Base-by-base conservation (phyloP, 129 eudicot species). In the Flaveria linearis region DNA sequence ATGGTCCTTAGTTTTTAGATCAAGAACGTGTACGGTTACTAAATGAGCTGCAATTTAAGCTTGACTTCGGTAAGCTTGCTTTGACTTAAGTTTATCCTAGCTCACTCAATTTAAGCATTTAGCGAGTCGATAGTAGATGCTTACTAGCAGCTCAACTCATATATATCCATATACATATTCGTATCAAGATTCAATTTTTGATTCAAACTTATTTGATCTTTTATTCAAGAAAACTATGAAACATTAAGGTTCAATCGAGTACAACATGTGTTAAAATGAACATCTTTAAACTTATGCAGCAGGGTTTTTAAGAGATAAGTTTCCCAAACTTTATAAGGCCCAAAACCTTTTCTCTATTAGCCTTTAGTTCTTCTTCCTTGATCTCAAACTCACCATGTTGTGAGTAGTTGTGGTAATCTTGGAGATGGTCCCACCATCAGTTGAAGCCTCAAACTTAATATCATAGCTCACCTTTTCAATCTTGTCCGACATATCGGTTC, bases 281-380 rank as follows among this genome's bases (percentile, higher is more conserved):
- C 13, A 65, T 33, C 26, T 33, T 47, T 25, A 82, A 68, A 41
- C 80, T 49, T 77, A 78, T 72, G 86, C 86, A 73, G 73, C 76
- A 3, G 83, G 86, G 73, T 78, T 82, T 39, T 72, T 76, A 62
- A 72, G 36, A 82, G 79, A 65, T 82, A 82, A 36, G 76, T 79
- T 82, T 77, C 86, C 47, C 72, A 79, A 82, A 79, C 72, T 77
- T 72, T 68, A 72, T 72, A 80, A 82, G 81, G 39, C 82, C 82
- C 65, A 78, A 15, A 0, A 73, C 86, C 55, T 78, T 73, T 46
- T 77, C 86, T 74, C 68, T 83, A 26, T 73, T 77, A 0, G 76
- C 80, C n/a, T 61, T 61, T 25, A 61, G 18, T 14, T 26, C 17
- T 61, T 61, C 67, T 61, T 61, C 67, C 25, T 18, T 55, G 25